Percentiles rank a stretch among this genome's conserved stretches.
Evolutionary conservation across 2,329 filamentous ascomycete species (phyloP).

Genomic region (Balansia obtecta): DNA sequence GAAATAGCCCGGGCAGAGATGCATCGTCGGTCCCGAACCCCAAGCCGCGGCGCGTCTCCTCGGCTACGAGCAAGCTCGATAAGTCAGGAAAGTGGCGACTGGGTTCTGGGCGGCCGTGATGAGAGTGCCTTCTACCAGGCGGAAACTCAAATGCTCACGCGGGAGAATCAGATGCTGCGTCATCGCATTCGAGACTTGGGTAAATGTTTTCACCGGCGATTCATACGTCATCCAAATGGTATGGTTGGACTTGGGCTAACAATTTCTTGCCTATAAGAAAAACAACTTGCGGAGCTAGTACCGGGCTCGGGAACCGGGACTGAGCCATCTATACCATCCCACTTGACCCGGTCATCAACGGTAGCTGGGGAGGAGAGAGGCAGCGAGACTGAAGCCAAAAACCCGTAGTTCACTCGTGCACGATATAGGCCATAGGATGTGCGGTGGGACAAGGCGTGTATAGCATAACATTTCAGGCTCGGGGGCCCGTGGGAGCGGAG

Average conservation of each 20-base stretch:
- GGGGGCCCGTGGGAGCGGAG: background rate
- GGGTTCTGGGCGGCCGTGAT: constrained; percentile 52
- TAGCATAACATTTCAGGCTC: background rate
- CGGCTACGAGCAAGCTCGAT: constrained; percentile 45
- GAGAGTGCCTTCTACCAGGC: constrained; percentile 73
- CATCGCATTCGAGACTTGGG: constrained; percentile 62
- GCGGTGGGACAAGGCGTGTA: background rate
- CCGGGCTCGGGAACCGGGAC: constrained; percentile 20
- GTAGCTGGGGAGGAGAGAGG: constrained; percentile 24
- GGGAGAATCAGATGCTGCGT: constrained; percentile 75
- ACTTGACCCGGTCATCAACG: constrained; percentile 34
- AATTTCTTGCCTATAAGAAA: constrained; percentile 26
- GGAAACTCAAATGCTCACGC: constrained; percentile 63
- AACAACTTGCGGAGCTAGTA: constrained; percentile 34
- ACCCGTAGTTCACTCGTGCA: constrained; percentile 7
- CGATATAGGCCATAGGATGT: background rate
- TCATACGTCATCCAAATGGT: background rate
- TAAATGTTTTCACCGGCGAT: constrained; percentile 23
- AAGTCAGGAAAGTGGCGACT: constrained; percentile 47
- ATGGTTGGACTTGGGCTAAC: background rate
- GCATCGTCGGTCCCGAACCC: constrained; percentile 44
- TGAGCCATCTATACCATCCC: constrained; percentile 37
- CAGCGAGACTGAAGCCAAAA: constrained; percentile 7
- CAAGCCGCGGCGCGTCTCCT: constrained; percentile 45
- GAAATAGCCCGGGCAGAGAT: constrained; percentile 45